These are phyloP conservation scores for Teratosphaeria nubilosa DNA, from an alignment of 2,329 filamentous ascomycete species.

Conservation along the genomic window DNA sequence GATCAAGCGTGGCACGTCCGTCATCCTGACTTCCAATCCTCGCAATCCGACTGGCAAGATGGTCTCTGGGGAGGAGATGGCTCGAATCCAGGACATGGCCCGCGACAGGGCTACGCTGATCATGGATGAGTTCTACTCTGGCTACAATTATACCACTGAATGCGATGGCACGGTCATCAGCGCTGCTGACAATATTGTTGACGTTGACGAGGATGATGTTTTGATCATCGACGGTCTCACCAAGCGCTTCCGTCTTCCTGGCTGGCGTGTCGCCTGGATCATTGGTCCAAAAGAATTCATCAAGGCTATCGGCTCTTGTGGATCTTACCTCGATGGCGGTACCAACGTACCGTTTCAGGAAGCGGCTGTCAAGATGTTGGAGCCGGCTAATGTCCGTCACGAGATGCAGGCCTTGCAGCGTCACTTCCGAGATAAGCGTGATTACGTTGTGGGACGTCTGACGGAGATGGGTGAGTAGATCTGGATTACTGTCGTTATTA, in stretches of 20 bases:
- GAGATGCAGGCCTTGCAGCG: constrained; percentile 85
- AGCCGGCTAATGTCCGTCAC: constrained; percentile 63
- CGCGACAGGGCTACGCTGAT: constrained; percentile 83
- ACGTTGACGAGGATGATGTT: constrained; percentile 74
- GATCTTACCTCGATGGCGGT: constrained; percentile 87
- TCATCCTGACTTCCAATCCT: constrained; percentile 90
- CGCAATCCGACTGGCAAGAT: constrained; percentile 89
- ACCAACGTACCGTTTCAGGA: constrained; percentile 94
- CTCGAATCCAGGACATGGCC: constrained; percentile 87
- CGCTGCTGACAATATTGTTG: constrained; percentile 78
- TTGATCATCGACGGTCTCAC: constrained; percentile 92
- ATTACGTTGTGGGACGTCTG: constrained; percentile 75
- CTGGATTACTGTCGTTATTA: neutral
- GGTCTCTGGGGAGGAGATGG: constrained; percentile 72
- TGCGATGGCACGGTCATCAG: constrained; percentile 87
- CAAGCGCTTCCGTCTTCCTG: constrained; percentile 90
- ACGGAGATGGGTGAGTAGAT: constrained; percentile 58
- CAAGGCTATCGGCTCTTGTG: constrained; percentile 82
- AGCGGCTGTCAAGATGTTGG: constrained; percentile 86
- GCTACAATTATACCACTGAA: constrained; percentile 84
- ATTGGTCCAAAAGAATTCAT: constrained; percentile 94
- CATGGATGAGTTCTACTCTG: constrained; percentile 87
- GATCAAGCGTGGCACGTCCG: constrained; percentile 39
- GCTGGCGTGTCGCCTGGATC: constrained; percentile 96
- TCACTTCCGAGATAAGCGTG: constrained; percentile 88